Evolutionary conservation across 345 rosid species (phyloP), one percentile per base, ranked within the genome.

Genomic region (Hibiscus mutabilis): DNA sequence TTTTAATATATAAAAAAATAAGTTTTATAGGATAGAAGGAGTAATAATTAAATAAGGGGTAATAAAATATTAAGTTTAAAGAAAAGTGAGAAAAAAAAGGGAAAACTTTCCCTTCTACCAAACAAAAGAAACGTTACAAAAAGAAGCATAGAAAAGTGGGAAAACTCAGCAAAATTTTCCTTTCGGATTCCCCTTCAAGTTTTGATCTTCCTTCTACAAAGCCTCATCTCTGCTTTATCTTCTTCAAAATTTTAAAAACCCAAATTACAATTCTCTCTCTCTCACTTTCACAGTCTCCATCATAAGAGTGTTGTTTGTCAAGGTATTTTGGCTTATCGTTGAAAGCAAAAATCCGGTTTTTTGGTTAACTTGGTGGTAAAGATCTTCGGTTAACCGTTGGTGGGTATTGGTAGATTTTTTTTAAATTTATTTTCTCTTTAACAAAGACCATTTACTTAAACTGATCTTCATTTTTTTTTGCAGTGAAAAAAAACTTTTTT

Each of bases 61-160:
- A n/a, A n/a, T n/a, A 25, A 25, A 25, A 25, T 25, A 25, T 25
- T 25, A 25, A 25, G 27, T 25, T 29, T 29, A 58, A 73, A 74
- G 31, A 24, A 71, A 73, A 76, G 72, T 58, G 72, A 21, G 57
- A 27, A 60, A 33, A 3, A 63, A 47, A 68, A 2, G 11, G 12
- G 12, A 60, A 33, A 73, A 74, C 86, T 90, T 86, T 83, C 82
- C 83, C 95, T 79, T 84, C 81, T 79, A 85, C 88, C 88, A 77
- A 86, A 75, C 89, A 68, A 70, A 77, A 73, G 75, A 69, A 68
- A 63, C 62, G 75, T 63, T 72, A 72, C 64, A 65, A 77, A 75
- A 69, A 60, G 69, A 67, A 60, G 69, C 47, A 70, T 35, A 79
- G 62, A 70, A 81, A 83, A 81, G 92, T 72, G 82, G 76, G 47